Conservation (phyloP, 345 rosid genomes). For the Jatropha curcas region DNA sequence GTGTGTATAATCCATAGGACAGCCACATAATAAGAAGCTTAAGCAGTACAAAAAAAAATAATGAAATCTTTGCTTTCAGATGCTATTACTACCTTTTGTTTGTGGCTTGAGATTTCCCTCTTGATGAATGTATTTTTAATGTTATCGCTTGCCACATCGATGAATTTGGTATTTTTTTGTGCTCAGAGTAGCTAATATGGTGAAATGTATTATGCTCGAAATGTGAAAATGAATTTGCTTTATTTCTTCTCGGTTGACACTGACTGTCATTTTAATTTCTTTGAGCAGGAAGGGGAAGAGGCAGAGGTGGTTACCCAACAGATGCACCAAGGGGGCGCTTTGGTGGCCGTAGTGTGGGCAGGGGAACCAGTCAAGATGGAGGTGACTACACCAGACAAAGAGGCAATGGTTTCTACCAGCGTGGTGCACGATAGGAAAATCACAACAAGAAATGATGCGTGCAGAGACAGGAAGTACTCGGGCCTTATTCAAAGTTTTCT, state of each 20-base stretch:
- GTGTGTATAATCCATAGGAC: neutral
- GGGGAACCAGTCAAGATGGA: conserved; percentile 66
- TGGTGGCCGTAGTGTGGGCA: conserved; percentile 51
- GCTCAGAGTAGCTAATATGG: neutral
- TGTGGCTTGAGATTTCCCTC: neutral
- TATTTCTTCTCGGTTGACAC: neutral
- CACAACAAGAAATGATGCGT: conserved; percentile 6
- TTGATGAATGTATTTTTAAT: neutral
- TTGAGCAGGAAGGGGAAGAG: conserved; percentile 60
- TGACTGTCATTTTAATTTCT: neutral
- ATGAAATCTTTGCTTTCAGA: neutral
- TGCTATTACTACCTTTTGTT: neutral
- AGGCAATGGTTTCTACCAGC: conserved; percentile 69
- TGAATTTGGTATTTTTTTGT: neutral
- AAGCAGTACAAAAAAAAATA: too few relatives aligned
- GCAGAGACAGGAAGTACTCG: conserved; percentile 6
- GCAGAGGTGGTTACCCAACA: conserved; percentile 64
- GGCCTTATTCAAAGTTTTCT: conserved; percentile 22
- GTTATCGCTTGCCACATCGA: neutral
- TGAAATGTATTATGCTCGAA: neutral
- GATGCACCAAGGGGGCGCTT: conserved; percentile 49
- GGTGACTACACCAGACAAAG: conserved; percentile 62
- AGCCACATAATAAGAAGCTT: too few relatives aligned
- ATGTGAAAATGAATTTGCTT: neutral
- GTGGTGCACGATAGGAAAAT: conserved; percentile 45